Conservation (phyloP, 176 grass and related monocot species). For the Calamus simplicifolius region DNA sequence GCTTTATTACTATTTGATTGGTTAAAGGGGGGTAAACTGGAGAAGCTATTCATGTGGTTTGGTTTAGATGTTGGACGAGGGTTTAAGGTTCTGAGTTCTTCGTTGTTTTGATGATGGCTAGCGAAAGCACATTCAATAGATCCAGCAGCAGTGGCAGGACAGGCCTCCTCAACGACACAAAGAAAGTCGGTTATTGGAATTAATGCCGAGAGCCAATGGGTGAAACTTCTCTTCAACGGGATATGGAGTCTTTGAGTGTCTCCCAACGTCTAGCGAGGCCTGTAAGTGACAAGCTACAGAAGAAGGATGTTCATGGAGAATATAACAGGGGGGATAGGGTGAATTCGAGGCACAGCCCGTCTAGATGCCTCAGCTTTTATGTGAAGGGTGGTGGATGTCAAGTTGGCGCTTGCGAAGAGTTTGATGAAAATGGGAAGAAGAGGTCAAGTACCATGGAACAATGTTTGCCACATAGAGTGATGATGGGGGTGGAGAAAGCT, state of each 20-base stretch:
- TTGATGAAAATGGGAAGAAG: conserved; percentile 26
- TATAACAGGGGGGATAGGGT: conserved; percentile 8
- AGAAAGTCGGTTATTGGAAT: conserved; percentile 2
- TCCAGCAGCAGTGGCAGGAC: conserved; percentile 52
- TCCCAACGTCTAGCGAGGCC: conserved; percentile 12
- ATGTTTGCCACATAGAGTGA: conserved; percentile 14
- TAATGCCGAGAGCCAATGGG: background rate
- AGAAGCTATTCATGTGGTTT: no score
- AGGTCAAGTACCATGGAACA: conserved; percentile 16
- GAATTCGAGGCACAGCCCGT: conserved; percentile 1
- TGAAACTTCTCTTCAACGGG: conserved; percentile 3
- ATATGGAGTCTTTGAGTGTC: conserved; percentile 28
- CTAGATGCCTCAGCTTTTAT: conserved; percentile 38
- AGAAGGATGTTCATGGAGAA: conserved; percentile 14
- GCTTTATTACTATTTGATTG: no score
- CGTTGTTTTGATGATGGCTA: conserved; percentile 14
- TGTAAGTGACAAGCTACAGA: conserved; percentile 3
- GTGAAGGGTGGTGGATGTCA: conserved; percentile 55
- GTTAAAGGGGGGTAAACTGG: no score
- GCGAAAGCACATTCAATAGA: conserved; percentile 22
- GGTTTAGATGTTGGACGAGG: background rate
- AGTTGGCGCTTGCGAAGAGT: conserved; percentile 66
- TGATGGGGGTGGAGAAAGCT: conserved; percentile 7
- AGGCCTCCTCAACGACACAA: conserved; percentile 21
- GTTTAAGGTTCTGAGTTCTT: conserved; percentile 3